These are phyloP conservation scores for Baudoinia panamericana DNA, from an alignment of 495 filamentous ascomycete species.

Conservation along the genomic window DNA sequence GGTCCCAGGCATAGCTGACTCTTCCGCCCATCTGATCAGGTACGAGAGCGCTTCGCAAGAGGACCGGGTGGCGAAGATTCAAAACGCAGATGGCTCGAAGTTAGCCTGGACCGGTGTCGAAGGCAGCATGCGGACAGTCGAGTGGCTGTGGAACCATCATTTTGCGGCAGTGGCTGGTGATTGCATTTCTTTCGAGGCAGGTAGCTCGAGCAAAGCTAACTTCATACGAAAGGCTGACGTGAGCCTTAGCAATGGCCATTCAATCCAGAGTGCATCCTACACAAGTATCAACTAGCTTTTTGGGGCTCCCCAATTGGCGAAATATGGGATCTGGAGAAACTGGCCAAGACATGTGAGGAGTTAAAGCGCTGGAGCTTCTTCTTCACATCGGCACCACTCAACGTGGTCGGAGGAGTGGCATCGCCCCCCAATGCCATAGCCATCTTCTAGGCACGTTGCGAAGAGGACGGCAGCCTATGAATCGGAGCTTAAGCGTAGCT, in stretches of 20 bases:
- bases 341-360: constrained; percentile 37
- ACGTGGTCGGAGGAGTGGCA: constrained; percentile 35
- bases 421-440: constrained; percentile 10
- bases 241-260: constrained; percentile 5
- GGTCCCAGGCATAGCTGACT: too few species aligned
- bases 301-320: constrained; percentile 53
- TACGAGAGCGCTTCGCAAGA: constrained; percentile 39
- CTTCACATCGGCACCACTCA: constrained; percentile 46
- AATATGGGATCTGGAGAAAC: constrained; percentile 45
- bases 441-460: constrained; percentile 8
- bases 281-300: constrained; percentile 49
- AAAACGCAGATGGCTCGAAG: background rate
- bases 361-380: constrained; percentile 53
- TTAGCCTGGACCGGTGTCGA: constrained; percentile 8
- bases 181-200: constrained; percentile 47
- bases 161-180: constrained; percentile 52
- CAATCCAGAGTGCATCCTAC: constrained; percentile 32
- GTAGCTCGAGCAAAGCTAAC: too few species aligned
- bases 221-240: background rate
- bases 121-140: constrained; percentile 31
- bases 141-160: constrained; percentile 55
- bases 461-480: background rate
- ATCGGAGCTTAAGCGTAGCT: background rate
- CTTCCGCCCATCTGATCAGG: too few species aligned
- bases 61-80: constrained; percentile 21